These are phyloP conservation scores for Aureobasidium musti DNA, from an alignment of 2,329 filamentous ascomycete species.

Conservation along the genomic window DNA sequence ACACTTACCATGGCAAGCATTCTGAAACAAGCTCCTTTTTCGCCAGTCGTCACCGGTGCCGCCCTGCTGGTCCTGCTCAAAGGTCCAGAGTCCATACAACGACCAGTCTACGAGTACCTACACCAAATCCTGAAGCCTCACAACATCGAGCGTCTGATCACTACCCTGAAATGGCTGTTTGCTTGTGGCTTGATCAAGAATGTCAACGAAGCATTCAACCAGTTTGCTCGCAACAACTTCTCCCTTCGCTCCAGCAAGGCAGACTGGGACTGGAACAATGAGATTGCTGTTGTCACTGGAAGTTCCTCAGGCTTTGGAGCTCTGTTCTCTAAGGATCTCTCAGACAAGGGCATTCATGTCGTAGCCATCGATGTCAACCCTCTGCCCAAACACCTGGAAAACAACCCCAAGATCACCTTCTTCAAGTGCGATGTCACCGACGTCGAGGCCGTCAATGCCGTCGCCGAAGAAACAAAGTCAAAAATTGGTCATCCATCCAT, in stretches of 20 bases:
- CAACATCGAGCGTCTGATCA: conserved; percentile 36
- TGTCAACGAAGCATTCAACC: conserved; percentile 37
- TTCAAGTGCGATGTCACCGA: conserved; percentile 54
- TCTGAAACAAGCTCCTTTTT: conserved; percentile 30
- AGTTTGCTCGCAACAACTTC: conserved; percentile 43
- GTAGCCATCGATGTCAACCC: conserved; percentile 45
- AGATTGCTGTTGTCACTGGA: conserved; percentile 43
- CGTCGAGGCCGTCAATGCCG: conserved; percentile 48
- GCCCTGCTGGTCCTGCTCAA: conserved; percentile 35
- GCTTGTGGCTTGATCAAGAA: conserved; percentile 39
- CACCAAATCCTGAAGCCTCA: conserved; percentile 36
- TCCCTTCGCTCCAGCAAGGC: conserved; percentile 42
- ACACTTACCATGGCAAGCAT: conserved; percentile 37
- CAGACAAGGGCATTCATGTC: conserved; percentile 43
- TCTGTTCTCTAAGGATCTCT: conserved; percentile 42
- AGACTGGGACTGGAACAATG: conserved; percentile 43
- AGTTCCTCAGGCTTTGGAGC: conserved; percentile 45
- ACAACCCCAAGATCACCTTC: conserved; percentile 41
- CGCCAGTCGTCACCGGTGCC: conserved; percentile 32
- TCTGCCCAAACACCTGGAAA: conserved; percentile 40
- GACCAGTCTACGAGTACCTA: conserved; percentile 38
- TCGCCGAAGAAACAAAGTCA: conserved; percentile 45
- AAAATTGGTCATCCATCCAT: conserved; percentile 50
- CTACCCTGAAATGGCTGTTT: conserved; percentile 39
- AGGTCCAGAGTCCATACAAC: conserved; percentile 37